phyloP scores from a whole-genome alignment of 2,329 filamentous ascomycete genomes.

The Colletotrichum brevisporum region DNA sequence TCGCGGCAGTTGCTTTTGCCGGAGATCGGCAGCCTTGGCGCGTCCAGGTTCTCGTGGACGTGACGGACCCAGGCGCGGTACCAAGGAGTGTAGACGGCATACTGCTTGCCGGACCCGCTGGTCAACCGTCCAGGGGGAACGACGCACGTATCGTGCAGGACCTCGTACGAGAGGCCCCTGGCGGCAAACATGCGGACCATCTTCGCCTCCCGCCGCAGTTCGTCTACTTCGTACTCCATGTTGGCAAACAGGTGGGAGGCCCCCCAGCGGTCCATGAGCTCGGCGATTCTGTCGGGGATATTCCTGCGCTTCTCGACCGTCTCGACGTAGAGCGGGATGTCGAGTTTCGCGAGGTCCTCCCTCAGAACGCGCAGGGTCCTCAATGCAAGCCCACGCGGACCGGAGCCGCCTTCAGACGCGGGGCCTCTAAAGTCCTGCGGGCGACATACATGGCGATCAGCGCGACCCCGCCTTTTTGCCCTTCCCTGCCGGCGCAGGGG shows the following conservation, averaged over 20 bases:
- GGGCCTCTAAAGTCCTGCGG: slow-evolving; percentile 90
- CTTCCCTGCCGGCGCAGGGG: slow-evolving; percentile 74
- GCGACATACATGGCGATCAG: slow-evolving; percentile 83
- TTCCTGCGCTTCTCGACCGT: slow-evolving; percentile 76
- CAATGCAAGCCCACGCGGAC: slow-evolving; percentile 83
- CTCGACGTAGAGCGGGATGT: slow-evolving; percentile 85
- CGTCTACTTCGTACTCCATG: slow-evolving; percentile 93
- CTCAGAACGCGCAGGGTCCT: slow-evolving; percentile 77
- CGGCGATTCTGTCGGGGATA: slow-evolving; percentile 73
- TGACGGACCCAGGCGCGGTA: slow-evolving; percentile 82
- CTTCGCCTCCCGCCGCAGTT: slow-evolving; percentile 81
- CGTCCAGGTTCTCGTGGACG: slow-evolving; percentile 78
- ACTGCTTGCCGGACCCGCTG: slow-evolving; percentile 81
- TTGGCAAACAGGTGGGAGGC: slow-evolving; percentile 85
- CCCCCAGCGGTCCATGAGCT: slow-evolving; percentile 79
- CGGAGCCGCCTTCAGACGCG: slow-evolving; percentile 79
- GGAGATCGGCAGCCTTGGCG: no score
- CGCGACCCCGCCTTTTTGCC: slow-evolving; percentile 78
- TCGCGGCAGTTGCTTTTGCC: no score
- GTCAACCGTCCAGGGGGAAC: slow-evolving; percentile 79
- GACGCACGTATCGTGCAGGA: slow-evolving; percentile 85
- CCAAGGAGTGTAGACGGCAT: slow-evolving; percentile 89
- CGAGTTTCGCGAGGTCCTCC: slow-evolving; percentile 75
- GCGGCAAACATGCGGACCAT: slow-evolving; percentile 74
- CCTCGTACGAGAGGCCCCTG: slow-evolving; percentile 77